Evolutionary conservation across 1,284 basidiomycete genomes (phyloP).

Genomic region (Heterobasidion occidentale): DNA sequence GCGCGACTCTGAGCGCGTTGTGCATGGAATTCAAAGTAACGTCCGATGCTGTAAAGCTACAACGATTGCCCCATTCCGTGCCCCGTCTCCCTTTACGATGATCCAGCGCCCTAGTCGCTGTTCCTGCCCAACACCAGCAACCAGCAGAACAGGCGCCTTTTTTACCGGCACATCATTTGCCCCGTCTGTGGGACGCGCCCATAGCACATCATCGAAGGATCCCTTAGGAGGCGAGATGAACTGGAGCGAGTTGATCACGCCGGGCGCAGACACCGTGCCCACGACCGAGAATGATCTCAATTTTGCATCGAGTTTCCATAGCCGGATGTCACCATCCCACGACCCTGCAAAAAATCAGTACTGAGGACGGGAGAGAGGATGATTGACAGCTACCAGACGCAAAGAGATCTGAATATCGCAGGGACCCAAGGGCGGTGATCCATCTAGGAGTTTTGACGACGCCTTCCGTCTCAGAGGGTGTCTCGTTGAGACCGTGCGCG

Average conservation of each 20-base stretch:
- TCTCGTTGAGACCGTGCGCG: conserved; percentile 81
- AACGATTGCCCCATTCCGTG: conserved; percentile 69
- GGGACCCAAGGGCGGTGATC: conserved; percentile 78
- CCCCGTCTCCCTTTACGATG: conserved; percentile 59
- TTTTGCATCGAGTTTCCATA: conserved; percentile 83
- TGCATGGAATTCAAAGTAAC: conserved; percentile 6
- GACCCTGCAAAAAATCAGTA: conserved; percentile 50
- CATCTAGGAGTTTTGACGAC: conserved; percentile 75
- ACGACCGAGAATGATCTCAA: conserved; percentile 70
- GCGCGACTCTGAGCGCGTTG: neutral
- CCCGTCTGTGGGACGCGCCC: conserved; percentile 23
- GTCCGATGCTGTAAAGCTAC: conserved; percentile 40
- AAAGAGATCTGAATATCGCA: conserved; percentile 89
- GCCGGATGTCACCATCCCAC: conserved; percentile 82
- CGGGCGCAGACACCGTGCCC: conserved; percentile 57
- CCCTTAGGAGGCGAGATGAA: conserved; percentile 56
- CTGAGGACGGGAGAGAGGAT: conserved; percentile 5
- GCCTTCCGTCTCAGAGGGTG: conserved; percentile 66
- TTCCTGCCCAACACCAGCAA: conserved; percentile 83
- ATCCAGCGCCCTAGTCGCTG: conserved; percentile 88
- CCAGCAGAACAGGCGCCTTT: conserved; percentile 41
- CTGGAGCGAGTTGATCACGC: conserved; percentile 89
- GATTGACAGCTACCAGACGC: conserved; percentile 60
- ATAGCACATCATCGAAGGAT: conserved; percentile 35
- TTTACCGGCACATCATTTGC: conserved; percentile 1